Evolutionary conservation across 371 early-diverging fungal genomes (phyloP), one percentile per base, ranked within the genome.

Genomic region (Sporodiniella umbellata): DNA sequence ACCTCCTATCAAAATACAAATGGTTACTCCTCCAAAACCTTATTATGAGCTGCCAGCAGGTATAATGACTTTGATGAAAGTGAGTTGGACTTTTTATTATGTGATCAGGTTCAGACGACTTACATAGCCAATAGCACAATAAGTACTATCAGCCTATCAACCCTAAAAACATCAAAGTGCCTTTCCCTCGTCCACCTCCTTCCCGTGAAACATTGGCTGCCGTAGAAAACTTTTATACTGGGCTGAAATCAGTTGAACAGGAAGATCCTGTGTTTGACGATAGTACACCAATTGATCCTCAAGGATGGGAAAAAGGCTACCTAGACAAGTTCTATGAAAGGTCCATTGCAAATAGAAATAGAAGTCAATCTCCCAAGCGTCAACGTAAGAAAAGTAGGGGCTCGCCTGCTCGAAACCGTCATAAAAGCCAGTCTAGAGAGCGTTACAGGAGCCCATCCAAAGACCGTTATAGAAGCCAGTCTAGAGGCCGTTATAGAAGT

Each of bases 291-390:
- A 45, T 72, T 2, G 80, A 76, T 56, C 53, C 71, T 15, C 79
- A 84, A 39, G 85, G 85, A 11, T 84, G 85, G 85, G 79, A 82
- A 35, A 64, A 64, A 2, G 79, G 79, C 7, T 72, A 69, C 46
- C 42, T 84, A 35, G 75, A 82, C 48, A 47, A 50, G 1, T 70
- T 63, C 38, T 71, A 71, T 51, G 66, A 56, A 39, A 53, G 62
- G 10, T 39, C 54, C 2, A 31, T 55, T 31, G 11, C 33, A 22
- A 24, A 45, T 35, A 39, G 26, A 19, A 18, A 54, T 15, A 49
- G 48, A 24, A 26, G 35, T 26, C 35, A 45, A 37, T 39, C 42
- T 4, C 15, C 26, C 4, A 10, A 28, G 30, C 4, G 4, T 28
- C 30, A 10, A 28, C 30, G 31, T 26, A 37, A 51, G 8, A 33